Percentiles rank a stretch among this genome's conserved stretches.
Conservation (phyloP, 352 stramenopile species). For the Phytophthora podocarpi region DNA sequence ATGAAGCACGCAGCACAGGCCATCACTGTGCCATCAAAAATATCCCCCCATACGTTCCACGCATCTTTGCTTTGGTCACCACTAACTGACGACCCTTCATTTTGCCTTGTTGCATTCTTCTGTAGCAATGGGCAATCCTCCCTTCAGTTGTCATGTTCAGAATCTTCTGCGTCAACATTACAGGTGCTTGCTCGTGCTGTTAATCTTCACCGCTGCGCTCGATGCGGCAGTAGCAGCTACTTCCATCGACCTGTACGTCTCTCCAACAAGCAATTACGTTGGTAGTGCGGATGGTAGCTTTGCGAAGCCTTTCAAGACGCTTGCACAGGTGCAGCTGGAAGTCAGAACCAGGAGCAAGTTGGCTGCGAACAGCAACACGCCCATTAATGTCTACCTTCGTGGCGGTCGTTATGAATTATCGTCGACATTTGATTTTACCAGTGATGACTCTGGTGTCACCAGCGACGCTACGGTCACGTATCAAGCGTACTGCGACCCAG, state of each 20-base stretch:
- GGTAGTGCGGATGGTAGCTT: slow-evolving; percentile 55
- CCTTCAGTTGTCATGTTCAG: background rate
- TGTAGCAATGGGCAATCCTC: background rate
- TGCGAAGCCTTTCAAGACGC: slow-evolving; percentile 49
- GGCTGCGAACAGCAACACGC: slow-evolving; percentile 18
- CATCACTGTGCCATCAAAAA: background rate
- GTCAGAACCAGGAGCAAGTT: slow-evolving; percentile 36
- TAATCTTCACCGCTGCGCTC: slow-evolving; percentile 3
- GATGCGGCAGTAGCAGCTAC: background rate
- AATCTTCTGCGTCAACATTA: background rate
- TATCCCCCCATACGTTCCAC: background rate
- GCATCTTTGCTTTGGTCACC: slow-evolving; percentile 6
- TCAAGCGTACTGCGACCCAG: slow-evolving; percentile 69
- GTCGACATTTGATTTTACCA: slow-evolving; percentile 58
- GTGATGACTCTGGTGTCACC: slow-evolving; percentile 45
- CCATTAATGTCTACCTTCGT: slow-evolving; percentile 70
- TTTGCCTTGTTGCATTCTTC: too few species aligned
- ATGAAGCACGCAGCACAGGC: slow-evolving; percentile 5
- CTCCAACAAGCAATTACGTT: slow-evolving; percentile 47
- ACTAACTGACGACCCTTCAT: slow-evolving; percentile 28
- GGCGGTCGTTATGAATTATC: slow-evolving; percentile 58
- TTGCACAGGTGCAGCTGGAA: slow-evolving; percentile 51
- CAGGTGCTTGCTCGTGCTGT: background rate
- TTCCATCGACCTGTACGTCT: slow-evolving; percentile 60
- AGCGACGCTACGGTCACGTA: slow-evolving; percentile 52